phyloP scores from a whole-genome alignment of 2,329 filamentous ascomycete genomes.

The Aspergillus nomiae region DNA sequence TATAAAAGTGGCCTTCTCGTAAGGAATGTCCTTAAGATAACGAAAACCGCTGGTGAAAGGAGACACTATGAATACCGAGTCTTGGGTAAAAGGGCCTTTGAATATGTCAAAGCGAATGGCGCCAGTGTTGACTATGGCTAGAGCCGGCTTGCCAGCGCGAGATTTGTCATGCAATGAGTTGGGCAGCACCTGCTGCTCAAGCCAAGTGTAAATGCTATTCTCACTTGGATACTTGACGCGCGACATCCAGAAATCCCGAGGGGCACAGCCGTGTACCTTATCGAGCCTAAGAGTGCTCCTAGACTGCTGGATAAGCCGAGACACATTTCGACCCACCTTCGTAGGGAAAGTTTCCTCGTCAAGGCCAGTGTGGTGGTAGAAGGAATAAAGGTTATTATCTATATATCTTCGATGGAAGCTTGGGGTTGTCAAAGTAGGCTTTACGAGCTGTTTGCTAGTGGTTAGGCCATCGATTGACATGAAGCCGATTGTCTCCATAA shows the following conservation, averaged over 20 bases:
- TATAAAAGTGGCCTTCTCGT: conserved; percentile 70
- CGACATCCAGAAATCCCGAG: conserved; percentile 77
- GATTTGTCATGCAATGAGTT: conserved; percentile 61
- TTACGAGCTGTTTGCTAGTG: conserved; percentile 38
- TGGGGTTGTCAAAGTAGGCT: conserved; percentile 38
- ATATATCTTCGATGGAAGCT: conserved; percentile 81
- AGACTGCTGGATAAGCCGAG: conserved; percentile 67
- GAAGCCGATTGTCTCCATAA: conserved; percentile 95
- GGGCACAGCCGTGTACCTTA: conserved; percentile 77
- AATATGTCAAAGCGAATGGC: conserved; percentile 95
- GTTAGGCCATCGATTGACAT: conserved; percentile 75
- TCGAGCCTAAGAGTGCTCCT: conserved; percentile 73
- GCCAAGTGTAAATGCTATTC: conserved; percentile 78
- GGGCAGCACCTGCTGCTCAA: conserved; percentile 74
- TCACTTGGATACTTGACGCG: conserved; percentile 72
- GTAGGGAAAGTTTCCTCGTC: conserved; percentile 76
- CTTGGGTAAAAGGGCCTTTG: conserved; percentile 84
- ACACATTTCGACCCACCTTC: conserved; percentile 71
- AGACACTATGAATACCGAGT: conserved; percentile 82
- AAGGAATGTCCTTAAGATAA: conserved; percentile 79
- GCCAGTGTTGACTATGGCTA: conserved; percentile 85
- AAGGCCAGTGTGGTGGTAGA: conserved; percentile 77
- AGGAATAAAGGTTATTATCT: conserved; percentile 86
- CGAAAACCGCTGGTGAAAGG: conserved; percentile 81
- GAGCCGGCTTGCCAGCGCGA: conserved; percentile 59